Evolutionary conservation across 768 basidiomycete genomes (phyloP), one percentile per base, ranked within the genome.

Genomic region (Leucosporidium creatinivorum): DNA sequence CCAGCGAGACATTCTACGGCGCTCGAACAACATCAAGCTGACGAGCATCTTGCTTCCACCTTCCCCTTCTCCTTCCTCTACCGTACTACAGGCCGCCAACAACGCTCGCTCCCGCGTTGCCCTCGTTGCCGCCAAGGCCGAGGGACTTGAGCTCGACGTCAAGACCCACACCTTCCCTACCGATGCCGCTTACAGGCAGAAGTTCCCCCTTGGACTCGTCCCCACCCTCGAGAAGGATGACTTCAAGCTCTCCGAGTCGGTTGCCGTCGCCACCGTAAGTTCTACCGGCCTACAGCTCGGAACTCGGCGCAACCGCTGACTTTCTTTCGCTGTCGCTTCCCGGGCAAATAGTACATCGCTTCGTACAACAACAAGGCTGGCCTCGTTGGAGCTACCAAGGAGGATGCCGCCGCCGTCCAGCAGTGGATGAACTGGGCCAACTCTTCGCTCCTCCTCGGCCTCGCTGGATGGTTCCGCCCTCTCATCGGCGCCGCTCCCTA

Each of bases 201-300:
- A 92, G 79, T 93, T 79, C 78, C 78, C 79, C 59, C 67, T 77
- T 54, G 76, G 76, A 51, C 77, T 72, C 69, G 74, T 94, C 73
- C 94, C 96, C 31, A 87, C 88, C 48, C 83, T 88, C 62, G 90
- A 92, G 78, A 81, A 83, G 19, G 85, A 91, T 78, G 91, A 91
- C 63, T 84, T 91, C 82, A 83, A 81, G 75, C 81, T 96, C 66
- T 84, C 85, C 73, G 94, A 94, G 82, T 82, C 84, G 63, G 77
- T 80, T 63, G 85, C 91, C 58, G 91, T 98, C 79, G 88, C 91
- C 56, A 86, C 80, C 74, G 94, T 97, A 80, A 85, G 92, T 87
- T 31, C 3, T 26, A 21, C 23, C 54, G 30, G 26, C 48, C 26
- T 18, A 18, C n/a, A 23, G 17, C 25, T 18, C 33, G 33, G 10